phyloP scores from a whole-genome alignment of 495 filamentous ascomycete species.

The Chlorociboria aeruginascens region DNA sequence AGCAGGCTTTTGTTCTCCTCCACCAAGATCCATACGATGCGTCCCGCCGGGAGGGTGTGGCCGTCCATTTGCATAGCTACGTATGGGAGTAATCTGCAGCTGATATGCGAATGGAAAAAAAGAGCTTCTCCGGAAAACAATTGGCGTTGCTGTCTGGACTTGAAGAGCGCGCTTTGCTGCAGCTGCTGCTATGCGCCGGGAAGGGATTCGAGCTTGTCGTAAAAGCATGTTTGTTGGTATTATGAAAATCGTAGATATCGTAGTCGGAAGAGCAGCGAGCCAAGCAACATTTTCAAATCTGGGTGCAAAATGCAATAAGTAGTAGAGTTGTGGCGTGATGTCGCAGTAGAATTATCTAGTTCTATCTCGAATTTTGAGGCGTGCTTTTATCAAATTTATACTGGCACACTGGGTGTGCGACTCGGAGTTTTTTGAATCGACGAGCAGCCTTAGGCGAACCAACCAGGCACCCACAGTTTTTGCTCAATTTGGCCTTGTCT shows the following conservation, averaged over 20 bases:
- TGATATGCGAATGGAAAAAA: not conserved
- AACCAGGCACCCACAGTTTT: not conserved
- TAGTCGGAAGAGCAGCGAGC: not conserved
- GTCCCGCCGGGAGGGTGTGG: constrained; percentile 85
- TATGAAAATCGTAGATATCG: not conserved
- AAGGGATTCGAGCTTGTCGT: constrained; percentile 7
- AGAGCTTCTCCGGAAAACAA: not conserved
- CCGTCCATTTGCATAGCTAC: constrained; percentile 64
- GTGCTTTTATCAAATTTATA: not conserved
- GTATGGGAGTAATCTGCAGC: constrained; percentile 12
- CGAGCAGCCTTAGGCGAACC: not conserved
- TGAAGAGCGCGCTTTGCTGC: constrained; percentile 1
- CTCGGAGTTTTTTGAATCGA: not conserved
- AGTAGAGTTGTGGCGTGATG: not conserved
- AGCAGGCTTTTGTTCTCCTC: constrained; percentile 64
- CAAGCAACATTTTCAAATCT: not conserved
- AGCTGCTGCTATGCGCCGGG: constrained; percentile 13
- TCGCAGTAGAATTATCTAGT: constrained; percentile 4
- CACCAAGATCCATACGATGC: constrained; percentile 82
- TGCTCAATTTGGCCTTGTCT: not conserved
- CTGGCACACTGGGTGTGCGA: not conserved
- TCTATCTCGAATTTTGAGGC: constrained; percentile 1
- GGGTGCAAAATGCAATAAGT: not conserved
- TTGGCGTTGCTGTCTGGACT: not conserved
- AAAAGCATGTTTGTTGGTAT: constrained; percentile 8